A percentile compares a stretch with the other conserved stretches of the same genome.
Evolutionary conservation across 2,329 filamentous ascomycete genomes (phyloP).

Genomic region (Elsinoe arachidis): DNA sequence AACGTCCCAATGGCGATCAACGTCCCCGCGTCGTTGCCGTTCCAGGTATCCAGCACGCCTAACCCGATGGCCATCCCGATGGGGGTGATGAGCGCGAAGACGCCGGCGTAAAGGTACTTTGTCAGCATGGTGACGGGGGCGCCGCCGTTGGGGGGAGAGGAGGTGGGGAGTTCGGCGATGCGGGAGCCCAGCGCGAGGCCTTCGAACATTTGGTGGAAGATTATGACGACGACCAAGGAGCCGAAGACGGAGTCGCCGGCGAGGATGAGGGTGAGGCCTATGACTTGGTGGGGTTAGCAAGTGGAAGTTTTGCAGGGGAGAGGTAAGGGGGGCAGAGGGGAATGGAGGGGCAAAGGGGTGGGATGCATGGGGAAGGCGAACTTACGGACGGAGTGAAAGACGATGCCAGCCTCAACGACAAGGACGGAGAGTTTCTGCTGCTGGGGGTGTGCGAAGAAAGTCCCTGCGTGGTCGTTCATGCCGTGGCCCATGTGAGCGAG

Average conservation of each 20-base stretch:
- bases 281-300: constrained; percentile 37
- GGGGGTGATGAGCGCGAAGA: constrained; percentile 64
- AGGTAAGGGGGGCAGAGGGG: not conserved
- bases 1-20: constrained; percentile 64
- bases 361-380: constrained; percentile 11
- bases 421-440: constrained; percentile 46
- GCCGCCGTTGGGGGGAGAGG: constrained; percentile 16
- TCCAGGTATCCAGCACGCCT: constrained; percentile 60
- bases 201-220: constrained; percentile 74
- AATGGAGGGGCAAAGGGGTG: not conserved
- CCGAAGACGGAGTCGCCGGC: constrained; percentile 44
- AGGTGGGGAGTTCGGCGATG: constrained; percentile 51
- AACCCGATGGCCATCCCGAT: constrained; percentile 75
- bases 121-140: constrained; percentile 21
- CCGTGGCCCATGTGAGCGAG: constrained; percentile 4
- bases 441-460: constrained; percentile 1
- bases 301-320: no score
- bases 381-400: constrained; percentile 64
- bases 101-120: constrained; percentile 53
- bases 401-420: constrained; percentile 63
- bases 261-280: constrained; percentile 53
- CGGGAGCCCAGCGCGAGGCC: constrained; percentile 64
- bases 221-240: constrained; percentile 52
- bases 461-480: not conserved
- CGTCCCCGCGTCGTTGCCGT: constrained; percentile 61